phyloP scores from a whole-genome alignment of 2,329 filamentous ascomycete genomes.

The Thelonectria discophora region DNA sequence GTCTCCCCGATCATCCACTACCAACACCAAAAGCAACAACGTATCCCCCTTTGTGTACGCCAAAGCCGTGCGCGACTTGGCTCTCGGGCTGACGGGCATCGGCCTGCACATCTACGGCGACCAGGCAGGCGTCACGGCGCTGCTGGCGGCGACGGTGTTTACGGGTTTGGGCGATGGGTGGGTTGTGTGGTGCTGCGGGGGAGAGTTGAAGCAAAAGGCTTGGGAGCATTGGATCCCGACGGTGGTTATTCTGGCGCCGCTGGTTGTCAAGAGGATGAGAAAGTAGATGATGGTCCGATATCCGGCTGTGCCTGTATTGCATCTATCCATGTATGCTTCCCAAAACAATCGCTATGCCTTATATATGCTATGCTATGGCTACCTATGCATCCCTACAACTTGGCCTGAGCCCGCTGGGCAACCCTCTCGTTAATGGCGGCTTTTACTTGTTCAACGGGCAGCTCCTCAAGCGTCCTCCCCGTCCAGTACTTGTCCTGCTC shows the following conservation, averaged over 20 bases:
- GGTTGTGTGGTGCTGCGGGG: neutral
- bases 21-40: neutral
- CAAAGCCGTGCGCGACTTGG: constrained; percentile 7
- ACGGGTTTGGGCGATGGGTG: neutral
- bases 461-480: constrained; percentile 63
- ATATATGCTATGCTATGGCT: constrained; percentile 2
- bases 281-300: too few relatives aligned
- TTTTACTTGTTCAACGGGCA: constrained; percentile 47
- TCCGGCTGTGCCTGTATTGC: too few relatives aligned
- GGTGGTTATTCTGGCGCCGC: neutral
- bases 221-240: constrained; percentile 3
- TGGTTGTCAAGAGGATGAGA: neutral
- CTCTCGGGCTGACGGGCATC: neutral
- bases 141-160: neutral
- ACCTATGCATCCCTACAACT: constrained; percentile 18
- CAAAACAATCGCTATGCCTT: neutral
- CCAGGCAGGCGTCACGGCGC: neutral
- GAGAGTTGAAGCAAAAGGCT: neutral
- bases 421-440: constrained; percentile 39
- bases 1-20: neutral
- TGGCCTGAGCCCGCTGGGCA: constrained; percentile 36
- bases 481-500: constrained; percentile 76
- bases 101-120: neutral
- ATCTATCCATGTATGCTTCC: neutral
- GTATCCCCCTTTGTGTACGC: constrained; percentile 6